These are phyloP conservation scores for Gastrolobium villosum DNA, from an alignment of 306 rosid genomes.

Conservation along the genomic window DNA sequence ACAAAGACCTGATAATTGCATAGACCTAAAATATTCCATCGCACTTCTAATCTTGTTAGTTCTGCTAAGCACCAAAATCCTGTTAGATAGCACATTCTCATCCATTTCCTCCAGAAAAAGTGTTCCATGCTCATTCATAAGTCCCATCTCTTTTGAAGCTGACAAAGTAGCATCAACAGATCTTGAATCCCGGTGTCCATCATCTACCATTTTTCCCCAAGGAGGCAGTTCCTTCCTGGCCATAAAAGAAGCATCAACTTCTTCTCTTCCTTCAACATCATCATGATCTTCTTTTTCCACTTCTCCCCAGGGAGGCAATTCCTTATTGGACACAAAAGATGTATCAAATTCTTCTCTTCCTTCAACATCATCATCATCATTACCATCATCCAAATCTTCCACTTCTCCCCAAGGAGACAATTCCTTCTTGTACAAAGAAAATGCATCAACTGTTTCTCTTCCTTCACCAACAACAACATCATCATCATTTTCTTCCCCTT, in stretches of 20 bases:
- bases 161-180: constrained; percentile 36
- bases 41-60: constrained; percentile 82
- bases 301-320: constrained; percentile 66
- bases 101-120: constrained; percentile 75
- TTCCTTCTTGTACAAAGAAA: not conserved
- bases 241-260: constrained; percentile 37
- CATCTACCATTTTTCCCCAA: constrained; percentile 60
- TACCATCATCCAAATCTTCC: not conserved
- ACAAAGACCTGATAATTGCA: constrained; percentile 74
- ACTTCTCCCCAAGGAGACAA: constrained; percentile 65
- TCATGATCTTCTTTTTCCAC: constrained; percentile 48
- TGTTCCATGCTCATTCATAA: constrained; percentile 49
- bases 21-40: constrained; percentile 75
- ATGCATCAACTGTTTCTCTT: constrained; percentile 47
- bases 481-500: constrained; percentile 41
- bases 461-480: constrained; percentile 41
- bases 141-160: constrained; percentile 44
- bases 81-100: constrained; percentile 66
- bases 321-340: constrained; percentile 44
- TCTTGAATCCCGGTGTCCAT: constrained; percentile 38
- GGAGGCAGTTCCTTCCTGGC: constrained; percentile 60
- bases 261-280: constrained; percentile 40
- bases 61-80: constrained; percentile 85
- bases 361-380: constrained; percentile 18
- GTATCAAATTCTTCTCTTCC: constrained; percentile 46